Conservation (phyloP, 2,329 filamentous ascomycete species). For the Penicillium hesseltinei region DNA sequence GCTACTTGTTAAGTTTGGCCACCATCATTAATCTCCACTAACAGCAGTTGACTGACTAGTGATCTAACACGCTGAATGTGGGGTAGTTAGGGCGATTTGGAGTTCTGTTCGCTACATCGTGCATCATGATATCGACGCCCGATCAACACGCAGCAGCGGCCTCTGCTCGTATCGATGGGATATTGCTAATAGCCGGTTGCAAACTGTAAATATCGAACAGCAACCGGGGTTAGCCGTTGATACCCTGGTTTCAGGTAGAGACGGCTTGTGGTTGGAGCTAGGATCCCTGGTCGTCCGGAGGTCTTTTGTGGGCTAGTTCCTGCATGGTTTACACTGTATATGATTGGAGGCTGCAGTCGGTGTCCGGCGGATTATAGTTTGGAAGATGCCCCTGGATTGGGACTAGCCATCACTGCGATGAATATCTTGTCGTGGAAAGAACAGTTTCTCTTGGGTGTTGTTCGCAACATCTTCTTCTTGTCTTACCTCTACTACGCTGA, state of each 20-base stretch:
- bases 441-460: not conserved
- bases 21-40: not conserved
- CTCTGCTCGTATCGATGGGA: not conserved
- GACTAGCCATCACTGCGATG: not conserved
- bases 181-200: slow-evolving; percentile 9
- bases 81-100: not conserved
- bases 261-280: not conserved
- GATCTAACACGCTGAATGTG: not conserved
- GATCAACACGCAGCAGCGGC: not conserved
- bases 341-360: not conserved
- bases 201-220: not conserved
- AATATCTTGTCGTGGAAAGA: not conserved
- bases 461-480: not conserved
- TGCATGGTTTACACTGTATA: not conserved
- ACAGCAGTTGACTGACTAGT: not conserved
- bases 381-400: not conserved
- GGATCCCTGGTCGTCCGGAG: not conserved
- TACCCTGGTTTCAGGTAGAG: slow-evolving; percentile 11
- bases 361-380: not conserved
- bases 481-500: not conserved
- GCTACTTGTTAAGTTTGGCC: not conserved
- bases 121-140: not conserved
- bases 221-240: slow-evolving; percentile 12
- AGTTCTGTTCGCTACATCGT: not conserved
- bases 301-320: not conserved